Percentiles rank a stretch among this genome's conserved stretches.
Conservation (phyloP, 768 basidiomycete genomes). For the Tulasnella sp. region DNA sequence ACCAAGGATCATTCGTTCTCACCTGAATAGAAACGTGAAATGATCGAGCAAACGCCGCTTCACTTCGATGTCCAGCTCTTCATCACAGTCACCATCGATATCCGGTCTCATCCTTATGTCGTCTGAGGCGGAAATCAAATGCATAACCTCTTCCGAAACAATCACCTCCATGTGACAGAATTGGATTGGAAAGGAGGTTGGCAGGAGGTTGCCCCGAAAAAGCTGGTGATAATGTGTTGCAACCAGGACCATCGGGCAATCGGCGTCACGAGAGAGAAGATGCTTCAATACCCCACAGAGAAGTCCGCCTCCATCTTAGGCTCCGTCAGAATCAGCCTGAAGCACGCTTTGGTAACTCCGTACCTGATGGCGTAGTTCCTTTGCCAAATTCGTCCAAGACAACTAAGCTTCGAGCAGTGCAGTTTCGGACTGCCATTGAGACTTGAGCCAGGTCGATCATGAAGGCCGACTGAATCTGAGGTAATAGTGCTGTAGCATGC, state of each 20-base stretch:
- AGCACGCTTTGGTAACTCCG: slow-evolving; percentile 22
- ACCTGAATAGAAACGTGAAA: slow-evolving; percentile 85
- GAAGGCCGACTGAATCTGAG: slow-evolving; percentile 77
- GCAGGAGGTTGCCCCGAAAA: slow-evolving; percentile 57
- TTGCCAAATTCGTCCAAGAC: slow-evolving; percentile 96
- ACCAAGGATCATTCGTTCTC: slow-evolving; percentile 18
- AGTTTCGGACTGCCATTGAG: slow-evolving; percentile 75
- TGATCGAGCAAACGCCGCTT: slow-evolving; percentile 32
- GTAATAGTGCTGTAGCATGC: background rate
- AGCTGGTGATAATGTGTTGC: slow-evolving; percentile 93
- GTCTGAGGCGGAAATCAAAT: background rate
- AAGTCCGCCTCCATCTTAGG: slow-evolving; percentile 78
- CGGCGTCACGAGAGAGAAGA: slow-evolving; percentile 50
- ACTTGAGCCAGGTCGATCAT: slow-evolving; percentile 97
- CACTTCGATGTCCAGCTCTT: slow-evolving; percentile 16
- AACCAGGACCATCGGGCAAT: slow-evolving; percentile 71
- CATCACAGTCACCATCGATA: slow-evolving; percentile 18
- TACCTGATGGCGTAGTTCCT: slow-evolving; percentile 75
- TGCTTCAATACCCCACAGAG: slow-evolving; percentile 79
- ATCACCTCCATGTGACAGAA: slow-evolving; percentile 88
- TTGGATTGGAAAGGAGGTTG: slow-evolving; percentile 42
- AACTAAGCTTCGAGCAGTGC: slow-evolving; percentile 72
- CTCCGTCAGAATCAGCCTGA: background rate
- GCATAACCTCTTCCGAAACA: background rate
- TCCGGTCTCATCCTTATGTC: background rate